Base-by-base conservation (phyloP, 176 grass and related monocot species). In the Chrysopogon serrulatus region DNA sequence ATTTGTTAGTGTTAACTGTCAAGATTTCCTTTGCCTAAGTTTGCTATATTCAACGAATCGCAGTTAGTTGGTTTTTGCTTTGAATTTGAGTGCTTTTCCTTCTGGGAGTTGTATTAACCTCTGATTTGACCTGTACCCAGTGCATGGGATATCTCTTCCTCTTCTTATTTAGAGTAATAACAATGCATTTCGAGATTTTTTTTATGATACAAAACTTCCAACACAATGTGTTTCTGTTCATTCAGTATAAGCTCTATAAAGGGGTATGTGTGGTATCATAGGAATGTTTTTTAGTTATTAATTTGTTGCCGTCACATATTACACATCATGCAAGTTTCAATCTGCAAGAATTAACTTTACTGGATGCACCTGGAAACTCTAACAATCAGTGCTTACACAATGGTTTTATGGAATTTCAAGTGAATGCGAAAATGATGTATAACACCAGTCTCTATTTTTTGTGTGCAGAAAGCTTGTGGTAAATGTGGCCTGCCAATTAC, bases 401-500 rank as follows among this genome's bases (percentile, higher is more conserved):
- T 57, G 71, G 24, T 59, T 34, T 19, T 26, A 17, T 56, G 68
- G 70, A 51, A 81, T 56, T 56, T 68, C 31, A 82, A 79, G 13
- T 79, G 73, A 75, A 73, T 71, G 48, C 41, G 51, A 21, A 79
- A 83, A 26, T 72, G 73, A 73, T 35, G 16, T 68, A 18, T 0
- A 86, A 62, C 63, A n/a, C n/a, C n/a, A 39, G 12, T 56, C 64
- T 88, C 10, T 82, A 28, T 83, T 80, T 12, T 67, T 67, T 93
- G 19, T 33, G 65, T 88, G 85, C 85, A 97, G 91, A 97, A 97
- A 94, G 87, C 87, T 84, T 97, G 94, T 82, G 88, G 66, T 47
- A 94, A 88, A 84, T 94, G 94, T 86, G 80, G 82, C 33, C 87
- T 86, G 21, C 90, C 87, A 41, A 82, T 94, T 60, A 86, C 87